Base-by-base conservation (phyloP, 2,329 filamentous ascomycete genomes). In the Colletotrichum sp. region DNA sequence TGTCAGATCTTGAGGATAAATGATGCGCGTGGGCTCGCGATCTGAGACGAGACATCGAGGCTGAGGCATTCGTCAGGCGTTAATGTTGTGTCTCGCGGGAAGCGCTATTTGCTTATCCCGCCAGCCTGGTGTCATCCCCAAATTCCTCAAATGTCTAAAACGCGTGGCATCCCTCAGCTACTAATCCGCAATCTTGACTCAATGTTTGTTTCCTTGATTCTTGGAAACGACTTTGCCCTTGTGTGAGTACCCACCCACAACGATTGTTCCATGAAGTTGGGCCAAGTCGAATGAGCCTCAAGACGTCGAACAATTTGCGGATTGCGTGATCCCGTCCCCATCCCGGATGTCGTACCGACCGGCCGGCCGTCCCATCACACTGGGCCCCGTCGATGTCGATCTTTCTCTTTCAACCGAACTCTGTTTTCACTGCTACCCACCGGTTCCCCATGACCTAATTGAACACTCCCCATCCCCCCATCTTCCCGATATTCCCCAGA, bases 321-420 rank as follows among this genome's bases (percentile, higher is more conserved):
- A 73, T 73, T 76, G 70, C 73, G 73, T 73, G 73, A 64, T 76
- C 30, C 57, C 12, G 6, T 24, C 39, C 63, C 24, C 32, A 63
- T 62, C 21, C 44, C 39, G 73, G 69, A 68, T 73, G 12, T 28
- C 57, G 68, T 64, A 36, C 73, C 69, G 44, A 9, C 39, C 18
- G 18, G 39, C 49, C 39, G 30, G 7, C 30, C 28, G 21, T 21
- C 26, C 69, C 63, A 36, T 39, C 36, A 65, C n/a, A 28, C 16
- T 30, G 63, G 39, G 55, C 21, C 70, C 24, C 16, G 69, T 24
- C 13, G 55, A 18, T 59, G 73, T 72, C 63, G 69, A 73, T 76
- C 73, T 73, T 59, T 39, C 30, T 49, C 21, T 34, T 24, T 26
- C 32, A 70, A 34, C 10, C 55, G 36, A 72, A 75, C 39, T 59